Conservation (phyloP, 164 flowering plant genomes). For the Tetrastigma voinierianum region DNA sequence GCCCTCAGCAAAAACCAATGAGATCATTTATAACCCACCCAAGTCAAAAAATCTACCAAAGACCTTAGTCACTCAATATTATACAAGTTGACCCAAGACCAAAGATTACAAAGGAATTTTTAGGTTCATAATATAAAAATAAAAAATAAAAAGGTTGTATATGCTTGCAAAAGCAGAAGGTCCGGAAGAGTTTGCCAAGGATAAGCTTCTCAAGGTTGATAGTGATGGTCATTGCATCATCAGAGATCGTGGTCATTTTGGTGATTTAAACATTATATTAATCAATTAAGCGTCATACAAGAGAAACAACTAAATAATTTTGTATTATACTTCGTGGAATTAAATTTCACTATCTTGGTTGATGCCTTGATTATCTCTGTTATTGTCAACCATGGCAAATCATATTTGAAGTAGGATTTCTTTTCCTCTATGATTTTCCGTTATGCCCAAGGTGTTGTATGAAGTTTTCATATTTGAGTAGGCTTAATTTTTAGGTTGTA, state of each 20-base stretch:
- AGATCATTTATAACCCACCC: too few relatives aligned
- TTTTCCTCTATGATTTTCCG: not conserved
- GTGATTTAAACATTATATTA: constrained; percentile 33
- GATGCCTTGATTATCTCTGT: not conserved
- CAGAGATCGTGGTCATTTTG: constrained; percentile 96
- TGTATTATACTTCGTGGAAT: not conserved
- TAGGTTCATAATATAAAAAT: too few relatives aligned
- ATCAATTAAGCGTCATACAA: not conserved
- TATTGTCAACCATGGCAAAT: not conserved
- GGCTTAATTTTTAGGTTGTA: not conserved
- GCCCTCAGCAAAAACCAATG: too few relatives aligned
- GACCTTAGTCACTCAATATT: too few relatives aligned
- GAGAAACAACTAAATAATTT: not conserved
- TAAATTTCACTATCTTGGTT: not conserved
- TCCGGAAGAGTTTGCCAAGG: constrained; percentile 51
- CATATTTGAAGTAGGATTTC: not conserved
- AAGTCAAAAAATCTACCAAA: too few relatives aligned
- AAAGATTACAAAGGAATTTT: too few relatives aligned
- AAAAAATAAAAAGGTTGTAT: too few relatives aligned
- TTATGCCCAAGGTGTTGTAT: not conserved
- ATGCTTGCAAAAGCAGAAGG: constrained; percentile 38
- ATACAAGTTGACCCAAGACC: too few relatives aligned
- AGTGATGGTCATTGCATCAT: constrained; percentile 94
- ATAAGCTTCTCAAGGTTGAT: constrained; percentile 76
- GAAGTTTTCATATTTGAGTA: not conserved